Evolutionary conservation across 257 asterid genomes (phyloP), one percentile per base, ranked within the genome.

Genomic region (Jacaranda copaia): DNA sequence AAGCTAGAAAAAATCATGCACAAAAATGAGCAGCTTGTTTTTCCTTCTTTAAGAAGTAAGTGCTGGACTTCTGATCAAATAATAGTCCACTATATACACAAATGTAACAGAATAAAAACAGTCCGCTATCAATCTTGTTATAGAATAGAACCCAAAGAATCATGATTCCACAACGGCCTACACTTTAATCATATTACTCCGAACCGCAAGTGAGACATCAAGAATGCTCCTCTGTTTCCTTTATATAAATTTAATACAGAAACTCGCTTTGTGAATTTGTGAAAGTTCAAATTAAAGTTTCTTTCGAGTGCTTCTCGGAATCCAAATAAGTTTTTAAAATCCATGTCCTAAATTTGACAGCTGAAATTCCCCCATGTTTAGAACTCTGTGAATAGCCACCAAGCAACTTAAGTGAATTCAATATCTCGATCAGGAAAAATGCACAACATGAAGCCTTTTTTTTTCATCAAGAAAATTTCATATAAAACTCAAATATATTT

Each of bases 361-460:
- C 1, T n/a, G 12, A 76, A 63, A 18, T 25, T 20, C 40, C 18
- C 56, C 45, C 65, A 43, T 36, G 48, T 72, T 20, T 36, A 62
- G 35, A 15, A 72, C 7, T 25, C 16, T 35, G 57, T 8, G 18
- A 42, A n/a, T 18, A 3, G 55, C 65, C 3, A 67, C 5, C 3
- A 8, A 46, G 69, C 51, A 49, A 32, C 20, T 45, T 70, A 52
- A 51, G 65, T 70, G 14, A 68, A 40, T 19, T 67, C 45, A 61
- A 57, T 49, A 61, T 46, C 72, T n/a, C 52, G 52, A 63, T 13
- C 62, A 62, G 19, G 68, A 14, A 42, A 60, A 42, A 60, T 53
- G 39, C 5, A 11, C 65, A 35, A 38, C 40, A 49, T 6, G 11
- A 11, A 35, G 40, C 52, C 20, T 68, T 42, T 4, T 32, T 78